Conservation (phyloP, 345 rosid species). For the Populus deltoides region DNA sequence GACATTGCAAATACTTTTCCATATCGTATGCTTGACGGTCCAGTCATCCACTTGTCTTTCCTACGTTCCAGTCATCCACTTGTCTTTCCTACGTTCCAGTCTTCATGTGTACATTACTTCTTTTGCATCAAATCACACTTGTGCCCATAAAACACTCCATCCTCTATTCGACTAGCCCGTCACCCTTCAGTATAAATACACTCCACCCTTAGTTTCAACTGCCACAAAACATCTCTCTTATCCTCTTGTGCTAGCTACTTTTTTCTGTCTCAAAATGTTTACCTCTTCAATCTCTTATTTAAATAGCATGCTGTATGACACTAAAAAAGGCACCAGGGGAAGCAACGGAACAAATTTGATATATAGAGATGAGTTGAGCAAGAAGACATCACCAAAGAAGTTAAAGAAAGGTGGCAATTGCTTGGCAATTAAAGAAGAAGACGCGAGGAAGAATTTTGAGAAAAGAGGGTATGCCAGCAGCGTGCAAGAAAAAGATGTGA, state of each 20-base stretch:
- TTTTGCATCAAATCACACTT: neutral
- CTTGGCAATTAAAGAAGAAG: neutral
- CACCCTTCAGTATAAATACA: neutral
- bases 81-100: neutral
- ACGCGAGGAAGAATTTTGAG: slow-evolving; percentile 5
- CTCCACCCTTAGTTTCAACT: neutral
- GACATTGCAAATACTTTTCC: neutral
- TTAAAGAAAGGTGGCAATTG: neutral
- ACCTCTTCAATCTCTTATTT: neutral
- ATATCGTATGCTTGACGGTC: neutral
- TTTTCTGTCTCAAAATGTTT: neutral
- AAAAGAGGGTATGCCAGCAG: slow-evolving; percentile 4
- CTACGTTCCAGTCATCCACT: neutral
- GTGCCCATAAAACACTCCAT: neutral
- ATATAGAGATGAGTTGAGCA: slow-evolving; percentile 30
- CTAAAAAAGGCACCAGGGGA: neutral
- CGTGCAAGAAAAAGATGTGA: slow-evolving; percentile 14
- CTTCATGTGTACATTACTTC: neutral
- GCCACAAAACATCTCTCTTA: neutral
- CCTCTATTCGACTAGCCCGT: neutral
- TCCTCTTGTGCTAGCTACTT: neutral
- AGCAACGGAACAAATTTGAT: slow-evolving; percentile 13
- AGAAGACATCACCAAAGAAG: slow-evolving; percentile 23
- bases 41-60: neutral
- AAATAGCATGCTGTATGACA: neutral